phyloP scores from a whole-genome alignment of 495 filamentous ascomycete species.

The Xylaria longipes region DNA sequence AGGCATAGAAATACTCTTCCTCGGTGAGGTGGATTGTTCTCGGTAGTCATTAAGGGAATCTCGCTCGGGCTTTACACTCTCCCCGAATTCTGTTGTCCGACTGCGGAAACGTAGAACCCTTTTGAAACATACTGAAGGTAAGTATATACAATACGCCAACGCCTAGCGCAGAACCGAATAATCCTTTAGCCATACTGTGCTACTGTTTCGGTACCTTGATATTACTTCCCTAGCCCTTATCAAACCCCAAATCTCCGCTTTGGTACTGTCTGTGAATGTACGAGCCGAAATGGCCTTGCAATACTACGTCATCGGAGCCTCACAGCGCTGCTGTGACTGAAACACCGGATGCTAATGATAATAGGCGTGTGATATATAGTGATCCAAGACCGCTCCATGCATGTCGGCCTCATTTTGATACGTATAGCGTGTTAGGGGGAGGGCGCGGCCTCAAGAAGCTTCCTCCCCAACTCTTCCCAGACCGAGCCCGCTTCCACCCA shows the following conservation, averaged over 20 bases:
- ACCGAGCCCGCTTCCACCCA: constrained; percentile 33
- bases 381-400: neutral
- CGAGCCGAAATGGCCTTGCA: neutral
- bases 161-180: neutral
- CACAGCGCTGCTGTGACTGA: neutral
- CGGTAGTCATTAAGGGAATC: constrained; percentile 25
- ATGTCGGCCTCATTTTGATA: neutral
- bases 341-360: neutral
- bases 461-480: constrained; percentile 40
- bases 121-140: neutral
- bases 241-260: neutral
- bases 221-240: neutral
- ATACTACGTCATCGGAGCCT: neutral
- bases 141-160: neutral
- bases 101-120: neutral
- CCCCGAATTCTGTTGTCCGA: too few species aligned
- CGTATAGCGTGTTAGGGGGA: neutral
- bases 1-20: neutral
- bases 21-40: constrained; percentile 6
- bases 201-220: neutral
- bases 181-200: neutral
- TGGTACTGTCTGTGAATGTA: neutral
- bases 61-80: neutral
- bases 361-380: neutral
- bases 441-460: constrained; percentile 17